A percentile compares a stretch with the other conserved stretches of the same genome.
These are phyloP conservation scores for Phytopythium ostracodes DNA, from an alignment of 352 stramenopile species.

Conservation along the genomic window DNA sequence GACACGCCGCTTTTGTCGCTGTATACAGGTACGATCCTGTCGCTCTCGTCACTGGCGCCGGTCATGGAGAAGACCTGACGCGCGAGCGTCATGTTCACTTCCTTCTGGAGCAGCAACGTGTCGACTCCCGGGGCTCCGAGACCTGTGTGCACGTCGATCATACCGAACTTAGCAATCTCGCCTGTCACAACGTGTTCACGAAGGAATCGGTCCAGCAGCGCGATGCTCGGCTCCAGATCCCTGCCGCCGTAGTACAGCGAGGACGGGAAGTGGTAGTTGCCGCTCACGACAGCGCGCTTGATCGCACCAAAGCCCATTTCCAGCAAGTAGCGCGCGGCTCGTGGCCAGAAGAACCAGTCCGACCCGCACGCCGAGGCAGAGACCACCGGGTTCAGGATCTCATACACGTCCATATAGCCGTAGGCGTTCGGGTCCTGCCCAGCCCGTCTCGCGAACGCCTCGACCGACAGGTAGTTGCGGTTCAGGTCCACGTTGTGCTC, in stretches of 20 bases:
- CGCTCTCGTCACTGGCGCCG: conserved; percentile 19
- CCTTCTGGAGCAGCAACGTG: conserved; percentile 40
- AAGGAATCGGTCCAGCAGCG: conserved; percentile 62
- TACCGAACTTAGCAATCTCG: conserved; percentile 34
- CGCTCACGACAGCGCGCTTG: conserved; percentile 84
- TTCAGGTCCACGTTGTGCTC: conserved; percentile 95
- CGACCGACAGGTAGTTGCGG: conserved; percentile 78
- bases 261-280: conserved; percentile 86
- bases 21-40: conserved; percentile 22
- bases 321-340: conserved; percentile 22
- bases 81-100: conserved; percentile 19
- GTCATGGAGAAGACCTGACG: conserved; percentile 24
- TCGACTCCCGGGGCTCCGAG: conserved; percentile 69
- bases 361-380: conserved; percentile 6
- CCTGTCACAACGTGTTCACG: conserved; percentile 39
- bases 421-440: conserved; percentile 66
- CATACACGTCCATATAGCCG: conserved; percentile 73
- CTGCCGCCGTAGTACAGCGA: conserved; percentile 87
- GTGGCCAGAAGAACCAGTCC: conserved; percentile 48
- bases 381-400: conserved; percentile 59
- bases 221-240: conserved; percentile 65
- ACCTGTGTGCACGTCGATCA: conserved; percentile 94
- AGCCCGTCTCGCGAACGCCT: conserved; percentile 43
- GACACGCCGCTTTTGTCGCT: conserved; percentile 31
- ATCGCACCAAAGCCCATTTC: conserved; percentile 42